A percentile compares a stretch with the other conserved stretches of the same genome.
Conservation (phyloP, 805 yeast genomes). For the Candida ficus region DNA sequence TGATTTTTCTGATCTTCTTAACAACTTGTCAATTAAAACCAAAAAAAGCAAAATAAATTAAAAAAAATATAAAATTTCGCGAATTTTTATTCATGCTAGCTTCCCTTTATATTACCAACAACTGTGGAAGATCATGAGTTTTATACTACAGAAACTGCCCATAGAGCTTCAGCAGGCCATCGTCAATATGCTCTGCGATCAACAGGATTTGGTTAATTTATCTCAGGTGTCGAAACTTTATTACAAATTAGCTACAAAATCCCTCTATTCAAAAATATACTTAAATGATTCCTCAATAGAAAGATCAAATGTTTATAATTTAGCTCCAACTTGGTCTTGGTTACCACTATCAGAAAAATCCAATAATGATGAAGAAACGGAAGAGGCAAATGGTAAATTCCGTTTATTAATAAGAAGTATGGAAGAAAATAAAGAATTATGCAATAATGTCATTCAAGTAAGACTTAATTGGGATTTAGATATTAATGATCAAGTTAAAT, state of each 20-base stretch:
- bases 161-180: conserved; percentile 17
- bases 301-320: conserved; percentile 26
- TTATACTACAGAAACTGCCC: conserved; percentile 12
- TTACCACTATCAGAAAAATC: conserved; percentile 13
- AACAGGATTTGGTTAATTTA: conserved; percentile 27
- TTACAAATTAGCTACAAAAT: conserved; percentile 26
- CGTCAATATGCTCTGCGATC: conserved; percentile 24
- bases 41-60: no score
- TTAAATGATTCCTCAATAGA: conserved; percentile 38
- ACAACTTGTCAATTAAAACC: not conserved
- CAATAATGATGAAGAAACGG: conserved; percentile 18
- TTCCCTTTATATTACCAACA: not conserved
- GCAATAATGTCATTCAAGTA: conserved; percentile 31
- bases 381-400: conserved; percentile 28
- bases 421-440: conserved; percentile 15
- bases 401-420: conserved; percentile 25
- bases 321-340: conserved; percentile 38
- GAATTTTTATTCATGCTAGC: not conserved
- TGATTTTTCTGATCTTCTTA: not conserved
- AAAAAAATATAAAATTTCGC: no score
- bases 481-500: conserved; percentile 24
- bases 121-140: not conserved
- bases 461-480: conserved; percentile 40
- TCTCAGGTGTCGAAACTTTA: conserved; percentile 25
- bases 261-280: conserved; percentile 33